Evolutionary conservation across 306 rosid genomes (phyloP), one percentile per base, ranked within the genome.

Genomic region (Dalbergia oliveri): DNA sequence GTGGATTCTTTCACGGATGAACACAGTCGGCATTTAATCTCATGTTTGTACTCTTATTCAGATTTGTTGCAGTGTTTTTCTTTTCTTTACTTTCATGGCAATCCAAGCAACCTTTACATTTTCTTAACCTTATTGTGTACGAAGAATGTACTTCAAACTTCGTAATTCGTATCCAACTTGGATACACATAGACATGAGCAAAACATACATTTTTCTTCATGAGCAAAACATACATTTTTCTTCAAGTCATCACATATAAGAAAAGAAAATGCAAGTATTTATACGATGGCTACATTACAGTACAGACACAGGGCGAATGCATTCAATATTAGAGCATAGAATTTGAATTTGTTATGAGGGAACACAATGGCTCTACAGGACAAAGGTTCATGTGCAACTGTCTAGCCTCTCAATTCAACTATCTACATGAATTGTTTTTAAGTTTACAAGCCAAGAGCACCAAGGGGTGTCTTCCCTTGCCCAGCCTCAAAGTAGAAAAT

Each of bases 401-500:
- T 69, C 87, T 59, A 64, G 82, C 70, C 64, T 74, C 87, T 85
- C 89, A 86, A 74, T 82, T 85, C 84, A 82, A 59, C 75, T 89
- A 88, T 91, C 88, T 88, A 89, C 91, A 88, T 77, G 53, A 31
- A 72, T 21, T 59, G 76, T 67, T 76, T 26, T 10, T 5, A 54
- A 21, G 66, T 82, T 88, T 89, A 93, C 96, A 91, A 93, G 87
- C 98, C 97, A 81, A 94, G 98, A 61, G 94, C 99, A 1, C 99
- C 97, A 61, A 94, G 94, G 31, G 99, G 99, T 4, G 99, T 94
- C 87, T 94, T 94, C 63, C 99, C 99, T 84, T 94, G 99, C 66
- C 99, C 99, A 71, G 99, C 99, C 81, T 94, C 99, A 72, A 94
- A 93, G 93, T 94, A 94, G 91, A 94, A 94, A 81, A 80, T 89